Percentiles rank a stretch among this genome's conserved stretches.
Evolutionary conservation across 345 rosid species (phyloP).

Genomic region (rapeseed (Brassica napus)): DNA sequence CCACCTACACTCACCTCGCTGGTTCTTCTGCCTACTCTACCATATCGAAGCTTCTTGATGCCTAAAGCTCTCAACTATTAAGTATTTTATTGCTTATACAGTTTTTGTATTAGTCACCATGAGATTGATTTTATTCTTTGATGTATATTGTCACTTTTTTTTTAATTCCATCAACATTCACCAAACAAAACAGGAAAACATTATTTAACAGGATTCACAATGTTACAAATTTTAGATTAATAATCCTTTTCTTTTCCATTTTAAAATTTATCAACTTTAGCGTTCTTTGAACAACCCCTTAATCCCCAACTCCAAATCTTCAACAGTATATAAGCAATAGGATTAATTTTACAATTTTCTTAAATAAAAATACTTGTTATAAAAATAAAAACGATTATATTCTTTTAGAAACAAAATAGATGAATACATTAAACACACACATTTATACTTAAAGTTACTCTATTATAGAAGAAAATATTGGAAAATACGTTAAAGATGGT

Average conservation of each 20-base stretch:
- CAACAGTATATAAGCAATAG: constrained; percentile 42
- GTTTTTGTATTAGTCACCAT: neutral
- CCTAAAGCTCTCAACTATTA: neutral
- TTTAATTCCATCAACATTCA: neutral
- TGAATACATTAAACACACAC: too few species aligned
- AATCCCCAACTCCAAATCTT: constrained; percentile 55
- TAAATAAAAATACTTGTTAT: too few species aligned
- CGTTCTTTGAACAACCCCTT: constrained; percentile 58
- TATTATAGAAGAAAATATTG: too few species aligned
- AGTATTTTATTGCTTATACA: neutral
- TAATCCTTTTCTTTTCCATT: neutral
- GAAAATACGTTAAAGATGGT: too few species aligned
- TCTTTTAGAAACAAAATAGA: too few species aligned
- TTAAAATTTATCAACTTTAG: constrained; percentile 15
- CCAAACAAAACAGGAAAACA: neutral
- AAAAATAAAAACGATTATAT: too few species aligned
- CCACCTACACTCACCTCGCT: constrained; percentile 26
- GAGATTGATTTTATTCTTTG: neutral
- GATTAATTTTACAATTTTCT: too few species aligned
- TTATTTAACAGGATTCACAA: neutral
- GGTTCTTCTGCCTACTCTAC: constrained; percentile 3
- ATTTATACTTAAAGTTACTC: too few species aligned
- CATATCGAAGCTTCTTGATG: constrained; percentile 18
- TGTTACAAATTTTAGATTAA: neutral
- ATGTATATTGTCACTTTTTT: neutral